Conservation (phyloP, 169 alveolate genomes). For the Eimeria falciformis region DNA sequence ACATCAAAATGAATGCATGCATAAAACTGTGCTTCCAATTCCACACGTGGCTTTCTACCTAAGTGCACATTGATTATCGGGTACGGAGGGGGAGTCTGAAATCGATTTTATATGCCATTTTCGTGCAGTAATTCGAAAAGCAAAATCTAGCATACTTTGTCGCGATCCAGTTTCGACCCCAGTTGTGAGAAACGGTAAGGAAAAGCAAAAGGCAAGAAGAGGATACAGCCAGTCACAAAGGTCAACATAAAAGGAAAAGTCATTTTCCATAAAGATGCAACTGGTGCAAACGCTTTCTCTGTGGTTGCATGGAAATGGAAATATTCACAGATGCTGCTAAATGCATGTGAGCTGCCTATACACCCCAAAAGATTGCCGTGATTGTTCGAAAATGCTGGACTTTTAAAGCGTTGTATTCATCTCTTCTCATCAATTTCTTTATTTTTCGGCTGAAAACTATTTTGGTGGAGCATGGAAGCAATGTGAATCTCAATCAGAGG, state of each 20-base stretch:
- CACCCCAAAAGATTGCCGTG: background rate
- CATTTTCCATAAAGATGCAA: background rate
- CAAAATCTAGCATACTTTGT: constrained; percentile 56
- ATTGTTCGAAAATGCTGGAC: no score
- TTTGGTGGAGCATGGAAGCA: no score
- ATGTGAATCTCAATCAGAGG: no score
- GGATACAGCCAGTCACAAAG: background rate
- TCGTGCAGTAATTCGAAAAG: background rate
- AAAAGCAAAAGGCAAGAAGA: background rate
- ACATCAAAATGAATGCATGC: background rate
- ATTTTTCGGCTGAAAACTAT: no score
- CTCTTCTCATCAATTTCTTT: background rate
- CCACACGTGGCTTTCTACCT: constrained; percentile 8
- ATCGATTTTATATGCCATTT: no score
- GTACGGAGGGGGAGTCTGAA: constrained; percentile 58
- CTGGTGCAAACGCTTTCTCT: background rate
- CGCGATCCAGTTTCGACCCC: constrained; percentile 33
- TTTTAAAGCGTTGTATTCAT: no score
- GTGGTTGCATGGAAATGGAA: background rate
- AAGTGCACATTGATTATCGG: constrained; percentile 66
- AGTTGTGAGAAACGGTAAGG: background rate
- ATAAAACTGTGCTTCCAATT: background rate
- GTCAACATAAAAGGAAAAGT: background rate
- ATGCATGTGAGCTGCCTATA: background rate
- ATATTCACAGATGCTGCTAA: background rate